Conservation (phyloP, 2,329 filamentous ascomycete species). For the Arthroderma sp. region DNA sequence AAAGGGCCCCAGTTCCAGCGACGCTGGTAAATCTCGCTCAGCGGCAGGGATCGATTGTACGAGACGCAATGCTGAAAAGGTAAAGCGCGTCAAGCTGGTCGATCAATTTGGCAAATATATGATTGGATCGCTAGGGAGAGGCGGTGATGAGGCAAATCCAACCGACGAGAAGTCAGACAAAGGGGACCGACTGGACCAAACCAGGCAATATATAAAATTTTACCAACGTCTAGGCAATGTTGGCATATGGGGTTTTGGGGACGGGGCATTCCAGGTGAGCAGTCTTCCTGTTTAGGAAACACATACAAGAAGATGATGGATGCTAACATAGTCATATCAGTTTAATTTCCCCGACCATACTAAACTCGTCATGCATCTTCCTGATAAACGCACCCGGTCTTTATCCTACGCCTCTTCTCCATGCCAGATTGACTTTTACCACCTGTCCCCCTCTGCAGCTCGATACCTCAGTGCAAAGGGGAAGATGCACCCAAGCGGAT, state of each 20-base stretch:
- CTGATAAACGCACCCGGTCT: constrained; percentile 17
- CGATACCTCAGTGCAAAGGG: constrained; percentile 29
- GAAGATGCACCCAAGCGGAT: constrained; percentile 30
- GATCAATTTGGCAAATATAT: constrained; percentile 41
- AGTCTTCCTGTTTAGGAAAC: not conserved
- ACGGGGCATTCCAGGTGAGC: constrained; percentile 34
- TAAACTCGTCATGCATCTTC: constrained; percentile 35
- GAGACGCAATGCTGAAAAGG: constrained; percentile 33
- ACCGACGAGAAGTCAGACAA: constrained; percentile 18
- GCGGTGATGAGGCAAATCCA: constrained; percentile 22
- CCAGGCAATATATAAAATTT: constrained; percentile 33
- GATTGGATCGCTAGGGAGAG: constrained; percentile 34
- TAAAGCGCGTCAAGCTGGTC: constrained; percentile 35
- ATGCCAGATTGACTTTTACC: constrained; percentile 36
- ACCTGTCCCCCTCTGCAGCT: constrained; percentile 34
- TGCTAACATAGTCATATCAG: constrained; percentile 9
- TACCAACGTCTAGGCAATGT: constrained; percentile 40
- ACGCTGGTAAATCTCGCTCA: constrained; percentile 13
- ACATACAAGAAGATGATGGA: too few relatives aligned
- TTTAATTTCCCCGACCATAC: constrained; percentile 42
- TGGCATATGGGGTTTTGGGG: constrained; percentile 40
- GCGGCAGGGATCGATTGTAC: constrained; percentile 21
- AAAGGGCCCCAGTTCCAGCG: constrained; percentile 19
- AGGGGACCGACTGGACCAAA: not conserved
- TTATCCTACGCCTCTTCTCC: constrained; percentile 2